phyloP scores from a whole-genome alignment of 345 rosid species.

The Euphorbia tirucalli region DNA sequence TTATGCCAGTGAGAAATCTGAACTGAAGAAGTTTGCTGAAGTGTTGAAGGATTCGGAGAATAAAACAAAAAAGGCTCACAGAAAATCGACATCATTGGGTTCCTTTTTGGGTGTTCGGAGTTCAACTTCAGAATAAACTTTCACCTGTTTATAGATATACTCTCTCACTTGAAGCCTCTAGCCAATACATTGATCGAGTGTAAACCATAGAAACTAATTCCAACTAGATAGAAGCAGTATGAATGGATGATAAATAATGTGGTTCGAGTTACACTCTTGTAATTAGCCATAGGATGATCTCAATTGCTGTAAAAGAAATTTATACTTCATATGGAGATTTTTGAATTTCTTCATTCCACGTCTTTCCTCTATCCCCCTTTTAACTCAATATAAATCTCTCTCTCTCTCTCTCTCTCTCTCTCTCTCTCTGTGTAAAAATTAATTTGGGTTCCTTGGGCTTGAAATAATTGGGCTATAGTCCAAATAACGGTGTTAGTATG shows the following conservation, averaged over 20 bases:
- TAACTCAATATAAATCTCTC: no score
- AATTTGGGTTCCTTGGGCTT: no score
- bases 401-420: no score
- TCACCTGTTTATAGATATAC: neutral
- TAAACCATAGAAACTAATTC: constrained; percentile 7
- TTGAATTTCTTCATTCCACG: no score
- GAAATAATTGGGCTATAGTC: no score
- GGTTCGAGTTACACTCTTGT: neutral
- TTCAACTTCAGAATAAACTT: constrained; percentile 12
- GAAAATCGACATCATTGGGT: constrained; percentile 45
- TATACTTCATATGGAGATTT: neutral
- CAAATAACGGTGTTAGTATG: no score
- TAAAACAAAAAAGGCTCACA: constrained; percentile 21
- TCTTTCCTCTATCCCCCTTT: no score
- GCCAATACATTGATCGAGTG: no score
- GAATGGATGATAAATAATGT: neutral
- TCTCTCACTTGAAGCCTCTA: no score
- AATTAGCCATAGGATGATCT: neutral
- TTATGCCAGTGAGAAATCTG: constrained; percentile 31
- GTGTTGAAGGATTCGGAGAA: constrained; percentile 48
- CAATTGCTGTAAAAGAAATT: neutral
- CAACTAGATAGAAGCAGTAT: neutral
- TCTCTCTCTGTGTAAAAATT: no score
- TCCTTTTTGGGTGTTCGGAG: constrained; percentile 1
- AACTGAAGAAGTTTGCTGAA: constrained; percentile 60